These are phyloP conservation scores for Francoa sonchifolia DNA, from an alignment of 441 rosid species.

Conservation along the genomic window DNA sequence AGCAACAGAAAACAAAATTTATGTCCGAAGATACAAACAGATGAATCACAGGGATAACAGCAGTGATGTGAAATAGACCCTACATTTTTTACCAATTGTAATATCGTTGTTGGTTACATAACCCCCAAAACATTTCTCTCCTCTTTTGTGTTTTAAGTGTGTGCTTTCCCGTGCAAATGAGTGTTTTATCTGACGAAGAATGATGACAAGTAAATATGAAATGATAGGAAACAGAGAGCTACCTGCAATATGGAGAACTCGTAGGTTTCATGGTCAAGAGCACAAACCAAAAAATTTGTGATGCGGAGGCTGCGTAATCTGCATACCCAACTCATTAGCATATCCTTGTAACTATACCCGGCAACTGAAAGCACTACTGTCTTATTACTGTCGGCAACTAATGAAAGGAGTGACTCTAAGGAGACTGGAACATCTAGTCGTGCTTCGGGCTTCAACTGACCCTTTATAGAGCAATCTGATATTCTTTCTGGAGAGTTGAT, in stretches of 20 bases:
- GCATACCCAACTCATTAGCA: slow-evolving; percentile 96
- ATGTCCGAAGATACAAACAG: slow-evolving; percentile 6
- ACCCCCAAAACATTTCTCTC: no score
- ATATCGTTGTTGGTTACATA: no score
- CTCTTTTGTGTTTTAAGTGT: no score
- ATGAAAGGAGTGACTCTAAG: slow-evolving; percentile 55
- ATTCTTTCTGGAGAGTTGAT: slow-evolving; percentile 21
- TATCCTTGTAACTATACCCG: slow-evolving; percentile 88
- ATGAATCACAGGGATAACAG: no score
- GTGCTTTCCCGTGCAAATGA: no score
- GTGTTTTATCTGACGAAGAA: not conserved
- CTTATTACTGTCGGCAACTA: slow-evolving; percentile 51
- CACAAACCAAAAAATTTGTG: slow-evolving; percentile 67
- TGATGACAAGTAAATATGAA: no score
- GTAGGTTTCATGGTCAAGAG: slow-evolving; percentile 79
- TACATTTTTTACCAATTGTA: no score
- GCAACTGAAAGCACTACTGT: slow-evolving; percentile 72
- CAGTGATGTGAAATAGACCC: no score
- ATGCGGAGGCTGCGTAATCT: slow-evolving; percentile 54
- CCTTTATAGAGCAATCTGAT: slow-evolving; percentile 21
- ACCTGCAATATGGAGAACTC: slow-evolving; percentile 72
- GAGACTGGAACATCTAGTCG: slow-evolving; percentile 43
- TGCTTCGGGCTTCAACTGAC: slow-evolving; percentile 20
- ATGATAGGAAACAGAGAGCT: slow-evolving; percentile 2
- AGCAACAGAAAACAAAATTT: slow-evolving; percentile 9